Evolutionary conservation across 768 basidiomycete species (phyloP), one percentile per base, ranked within the genome.

Genomic region (Infundibulicybe gibba): DNA sequence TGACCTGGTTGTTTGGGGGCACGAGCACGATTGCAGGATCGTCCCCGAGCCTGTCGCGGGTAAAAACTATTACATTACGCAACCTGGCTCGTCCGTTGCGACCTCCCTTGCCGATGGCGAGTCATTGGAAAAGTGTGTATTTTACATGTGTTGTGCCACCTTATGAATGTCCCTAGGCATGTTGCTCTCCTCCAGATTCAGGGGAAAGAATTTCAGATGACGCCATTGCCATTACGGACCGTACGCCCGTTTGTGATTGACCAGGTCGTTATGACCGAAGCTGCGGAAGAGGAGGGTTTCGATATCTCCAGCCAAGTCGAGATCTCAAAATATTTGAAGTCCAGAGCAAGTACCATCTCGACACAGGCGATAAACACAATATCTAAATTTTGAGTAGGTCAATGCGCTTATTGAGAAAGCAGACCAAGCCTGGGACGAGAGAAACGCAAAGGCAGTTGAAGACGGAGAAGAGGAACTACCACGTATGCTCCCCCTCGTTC

Each of bases 21-120:
- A 99, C 62, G 97, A 99, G 64, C 97, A 99, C 61, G 97, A 98
- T 64, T 98, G 95, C 58, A 81, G 94, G 25, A 89, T 95, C 45
- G 72, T 82, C 2, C 95, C 97, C 0, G 92, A 97, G 58, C 77
- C 83, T 5, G 95, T 99, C 6, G 85, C 91, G 3, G 93, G 90
- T 11, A 94, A 95, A 64, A 78, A 77, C 13, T 99, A 99, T 67
- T 84, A 79, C 57, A 93, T 99, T 58, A 80, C 85, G 2, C 97
- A 99, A 64, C 97, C 97, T 3, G 97, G 97, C 2, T 94, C 92
- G 0, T 90, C 89, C 0, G 85, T 99, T 2, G 97, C 97, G 1
- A 99, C 97, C 1, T 92, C 90, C 30, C 72, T 99, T 16, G 89
- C 94, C 1, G 90, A 94, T 44, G 97, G 97, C 2, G 97, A 99